phyloP scores from a whole-genome alignment of 2,329 filamentous ascomycete species.

The Colletotrichum euphorbiae region DNA sequence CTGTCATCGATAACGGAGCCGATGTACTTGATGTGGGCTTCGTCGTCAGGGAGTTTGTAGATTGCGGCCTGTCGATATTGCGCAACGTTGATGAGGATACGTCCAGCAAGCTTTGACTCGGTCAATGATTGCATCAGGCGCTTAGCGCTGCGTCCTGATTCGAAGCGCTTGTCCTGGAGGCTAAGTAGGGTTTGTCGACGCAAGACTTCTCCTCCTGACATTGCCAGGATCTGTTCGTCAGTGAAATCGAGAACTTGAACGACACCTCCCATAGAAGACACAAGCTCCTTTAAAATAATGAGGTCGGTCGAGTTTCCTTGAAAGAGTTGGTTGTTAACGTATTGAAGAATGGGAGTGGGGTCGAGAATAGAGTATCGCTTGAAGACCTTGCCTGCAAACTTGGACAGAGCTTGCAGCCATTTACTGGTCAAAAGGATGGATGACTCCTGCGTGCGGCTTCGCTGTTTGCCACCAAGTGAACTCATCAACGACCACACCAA shows the following conservation, averaged over 20 bases:
- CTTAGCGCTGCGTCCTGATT: conserved; percentile 78
- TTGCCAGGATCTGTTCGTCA: conserved; percentile 85
- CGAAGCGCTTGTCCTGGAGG: conserved; percentile 84
- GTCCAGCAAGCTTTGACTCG: conserved; percentile 81
- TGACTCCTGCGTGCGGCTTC: conserved; percentile 71
- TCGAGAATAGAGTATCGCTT: conserved; percentile 87
- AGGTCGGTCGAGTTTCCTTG: conserved; percentile 89
- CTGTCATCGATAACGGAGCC: conserved; percentile 92
- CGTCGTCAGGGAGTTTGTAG: conserved; percentile 76
- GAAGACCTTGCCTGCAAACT: conserved; percentile 92
- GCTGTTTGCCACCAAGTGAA: conserved; percentile 69
- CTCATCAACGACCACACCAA: conserved; percentile 93
- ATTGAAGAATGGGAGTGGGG: conserved; percentile 86
- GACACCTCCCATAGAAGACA: conserved; percentile 93
- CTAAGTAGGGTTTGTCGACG: conserved; percentile 84
- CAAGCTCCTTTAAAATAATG: conserved; percentile 89
- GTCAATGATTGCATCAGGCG: conserved; percentile 84
- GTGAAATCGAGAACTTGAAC: conserved; percentile 88
- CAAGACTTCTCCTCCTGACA: conserved; percentile 86
- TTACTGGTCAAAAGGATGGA: conserved; percentile 82
- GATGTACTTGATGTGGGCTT: conserved; percentile 88
- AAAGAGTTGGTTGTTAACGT: conserved; percentile 86
- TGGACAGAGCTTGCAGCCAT: conserved; percentile 90
- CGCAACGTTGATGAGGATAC: conserved; percentile 88
- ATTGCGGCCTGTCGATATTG: conserved; percentile 91